These are phyloP conservation scores for Aphanomyces invadans DNA, from an alignment of 352 stramenopile genomes.

Conservation along the genomic window DNA sequence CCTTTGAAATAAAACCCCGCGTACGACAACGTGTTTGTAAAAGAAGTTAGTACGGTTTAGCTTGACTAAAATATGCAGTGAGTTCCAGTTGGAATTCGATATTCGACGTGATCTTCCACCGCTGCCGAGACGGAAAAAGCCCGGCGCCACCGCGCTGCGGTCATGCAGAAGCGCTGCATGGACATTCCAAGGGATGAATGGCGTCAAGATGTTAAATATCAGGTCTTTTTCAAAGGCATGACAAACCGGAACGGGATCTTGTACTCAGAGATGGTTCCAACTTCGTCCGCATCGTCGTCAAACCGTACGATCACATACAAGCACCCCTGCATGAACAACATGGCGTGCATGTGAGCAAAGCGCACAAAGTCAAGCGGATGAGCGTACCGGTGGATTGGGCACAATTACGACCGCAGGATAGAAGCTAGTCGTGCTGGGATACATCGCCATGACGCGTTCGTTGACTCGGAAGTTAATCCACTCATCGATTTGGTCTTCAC, in stretches of 20 bases:
- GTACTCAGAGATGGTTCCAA: constrained; percentile 84
- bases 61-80: background rate
- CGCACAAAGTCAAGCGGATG: background rate
- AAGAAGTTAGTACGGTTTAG: no score
- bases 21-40: no score
- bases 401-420: constrained; percentile 89
- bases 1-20: no score
- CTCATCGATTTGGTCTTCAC: constrained; percentile 51
- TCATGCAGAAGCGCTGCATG: no score
- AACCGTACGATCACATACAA: constrained; percentile 96
- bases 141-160: no score
- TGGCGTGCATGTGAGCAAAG: background rate
- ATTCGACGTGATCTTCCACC: background rate
- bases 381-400: constrained; percentile 74
- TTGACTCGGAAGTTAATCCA: constrained; percentile 86
- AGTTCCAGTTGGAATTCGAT: no score
- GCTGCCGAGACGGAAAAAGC: no score
- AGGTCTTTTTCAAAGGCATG: constrained; percentile 58
- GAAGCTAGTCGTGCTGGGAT: constrained; percentile 96
- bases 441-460: constrained; percentile 94
- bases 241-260: constrained; percentile 94
- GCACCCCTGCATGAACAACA: constrained; percentile 38
- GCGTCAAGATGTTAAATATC: constrained; percentile 30
- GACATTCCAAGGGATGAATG: background rate
- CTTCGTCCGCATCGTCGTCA: constrained; percentile 93